Evolutionary conservation across 139 green algal species (phyloP).

Genomic region (Astrephomene gubernaculifera): DNA sequence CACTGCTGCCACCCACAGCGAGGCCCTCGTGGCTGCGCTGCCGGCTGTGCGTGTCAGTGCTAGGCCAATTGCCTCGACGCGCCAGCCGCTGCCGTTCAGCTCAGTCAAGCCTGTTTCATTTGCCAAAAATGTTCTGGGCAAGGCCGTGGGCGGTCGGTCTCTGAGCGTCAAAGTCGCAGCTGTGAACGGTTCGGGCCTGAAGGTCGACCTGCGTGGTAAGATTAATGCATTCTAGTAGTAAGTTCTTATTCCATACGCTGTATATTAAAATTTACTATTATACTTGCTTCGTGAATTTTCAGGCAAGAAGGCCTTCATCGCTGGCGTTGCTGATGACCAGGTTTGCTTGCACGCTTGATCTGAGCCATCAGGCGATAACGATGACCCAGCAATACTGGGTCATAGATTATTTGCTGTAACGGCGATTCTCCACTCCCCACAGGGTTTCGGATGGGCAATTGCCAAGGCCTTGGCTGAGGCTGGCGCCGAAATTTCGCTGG

Average conservation of each 20-base stretch:
- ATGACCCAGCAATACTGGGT: not conserved
- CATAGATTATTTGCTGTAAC: too few relatives aligned
- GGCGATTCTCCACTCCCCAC: not conserved
- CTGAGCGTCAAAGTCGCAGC: constrained; percentile 43
- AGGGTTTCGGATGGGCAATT: constrained; percentile 98
- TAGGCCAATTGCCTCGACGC: not conserved
- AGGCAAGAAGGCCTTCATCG: constrained; percentile 99
- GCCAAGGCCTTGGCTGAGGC: constrained; percentile 95
- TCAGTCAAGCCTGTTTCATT: not conserved
- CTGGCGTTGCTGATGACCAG: constrained; percentile 98
- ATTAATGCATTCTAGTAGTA: not conserved
- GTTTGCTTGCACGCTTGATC: constrained; percentile 41
- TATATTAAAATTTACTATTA: too few relatives aligned
- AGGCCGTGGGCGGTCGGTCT: not conserved
- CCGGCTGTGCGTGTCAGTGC: not conserved
- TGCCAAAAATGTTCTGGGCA: not conserved
- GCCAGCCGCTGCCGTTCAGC: not conserved
- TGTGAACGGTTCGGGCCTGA: constrained; percentile 57
- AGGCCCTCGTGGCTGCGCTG: constrained; percentile 15
- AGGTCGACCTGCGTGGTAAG: constrained; percentile 77
- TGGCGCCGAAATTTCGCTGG: constrained; percentile 95
- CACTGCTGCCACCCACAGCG: not conserved
- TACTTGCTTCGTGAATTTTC: too few relatives aligned
- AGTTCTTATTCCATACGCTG: not conserved
- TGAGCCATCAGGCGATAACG: not conserved